Base-by-base conservation (phyloP, 148 eudicot genomes). In the Rhododendron vialii region DNA sequence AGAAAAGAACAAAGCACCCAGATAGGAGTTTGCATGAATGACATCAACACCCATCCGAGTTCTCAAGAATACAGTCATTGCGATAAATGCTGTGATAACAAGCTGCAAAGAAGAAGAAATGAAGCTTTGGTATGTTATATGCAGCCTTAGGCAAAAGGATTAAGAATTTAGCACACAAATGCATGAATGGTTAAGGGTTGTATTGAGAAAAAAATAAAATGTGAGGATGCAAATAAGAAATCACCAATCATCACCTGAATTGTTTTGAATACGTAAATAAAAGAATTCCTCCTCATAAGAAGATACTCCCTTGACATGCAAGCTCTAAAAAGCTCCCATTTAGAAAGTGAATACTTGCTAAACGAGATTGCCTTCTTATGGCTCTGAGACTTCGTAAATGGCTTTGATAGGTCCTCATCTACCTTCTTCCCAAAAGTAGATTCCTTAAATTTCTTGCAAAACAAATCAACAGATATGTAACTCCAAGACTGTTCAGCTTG, bases 231-330 rank as follows among this genome's bases (percentile, higher is more conserved):
- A 22, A 26, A 5, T 55, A 45, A 51, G 3, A 83, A 65, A 69
- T 47, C 38, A 24, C 43, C 35, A 75, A 75, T 41, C 33, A 36
- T 28, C 22, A 96, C 98, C 98, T 94, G 98, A 85, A 67, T 20
- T 71, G 85, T 85, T 89, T 95, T 95, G 87, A 95, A 96, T 47
- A 89, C 84, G 82, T 95, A 94, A 43, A 96, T 24, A 87, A 93
- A 95, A 80, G 93, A 93, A 78, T 95, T 95, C 84, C 96, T 91
- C 80, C 85, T 93, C 94, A 96, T 92, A 6, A 95, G 93, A 84
- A 96, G 95, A 79, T 84, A 78, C 78, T 96, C 98, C 83, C 98
- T 95, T 71, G 95, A 88, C 88, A 94, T 86, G 89, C 98, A 94
- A 71, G 95, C 92, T 91, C 76, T 93, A 61, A 94, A 91, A 13